Evolutionary conservation across 2,329 filamentous ascomycete species (phyloP).

Genomic region (Coniosporium tulheliwenetii): DNA sequence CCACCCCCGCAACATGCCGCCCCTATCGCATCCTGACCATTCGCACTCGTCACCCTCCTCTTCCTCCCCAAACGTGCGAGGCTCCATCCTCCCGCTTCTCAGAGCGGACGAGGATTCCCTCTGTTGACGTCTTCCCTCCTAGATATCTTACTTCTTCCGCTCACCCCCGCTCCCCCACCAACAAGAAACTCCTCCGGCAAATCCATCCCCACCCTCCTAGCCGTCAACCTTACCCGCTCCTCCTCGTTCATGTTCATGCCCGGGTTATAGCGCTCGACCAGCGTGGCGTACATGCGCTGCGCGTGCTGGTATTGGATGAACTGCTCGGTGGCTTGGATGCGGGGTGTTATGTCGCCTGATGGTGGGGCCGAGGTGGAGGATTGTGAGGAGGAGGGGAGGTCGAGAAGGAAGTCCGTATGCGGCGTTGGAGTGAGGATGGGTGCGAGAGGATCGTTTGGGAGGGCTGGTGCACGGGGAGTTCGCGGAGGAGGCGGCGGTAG

Average conservation of each 20-base stretch:
- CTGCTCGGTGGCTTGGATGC: conserved; percentile 50
- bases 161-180: no score
- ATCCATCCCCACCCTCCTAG: conserved; percentile 79
- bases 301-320: conserved; percentile 65
- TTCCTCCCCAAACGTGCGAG: no score
- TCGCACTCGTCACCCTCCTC: no score
- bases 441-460: conserved; percentile 32
- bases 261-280: conserved; percentile 87
- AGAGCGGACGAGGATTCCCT: no score
- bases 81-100: no score
- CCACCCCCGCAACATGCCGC: no score
- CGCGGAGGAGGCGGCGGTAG: conserved; percentile 78
- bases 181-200: conserved; percentile 49
- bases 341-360: conserved; percentile 19
- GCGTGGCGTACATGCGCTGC: conserved; percentile 67
- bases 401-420: conserved; percentile 50
- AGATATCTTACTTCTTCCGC: no score
- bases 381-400: conserved; percentile 9
- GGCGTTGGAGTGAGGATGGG: conserved; percentile 54
- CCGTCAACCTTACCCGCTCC: conserved; percentile 70
- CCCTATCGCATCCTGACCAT: no score
- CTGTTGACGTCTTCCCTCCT: no score
- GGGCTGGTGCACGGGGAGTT: conserved; percentile 59
- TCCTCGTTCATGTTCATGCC: conserved; percentile 76
- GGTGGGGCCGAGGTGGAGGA: conserved; percentile 5